phyloP scores from a whole-genome alignment of 768 basidiomycete genomes.

The Kwoniella europaea region DNA sequence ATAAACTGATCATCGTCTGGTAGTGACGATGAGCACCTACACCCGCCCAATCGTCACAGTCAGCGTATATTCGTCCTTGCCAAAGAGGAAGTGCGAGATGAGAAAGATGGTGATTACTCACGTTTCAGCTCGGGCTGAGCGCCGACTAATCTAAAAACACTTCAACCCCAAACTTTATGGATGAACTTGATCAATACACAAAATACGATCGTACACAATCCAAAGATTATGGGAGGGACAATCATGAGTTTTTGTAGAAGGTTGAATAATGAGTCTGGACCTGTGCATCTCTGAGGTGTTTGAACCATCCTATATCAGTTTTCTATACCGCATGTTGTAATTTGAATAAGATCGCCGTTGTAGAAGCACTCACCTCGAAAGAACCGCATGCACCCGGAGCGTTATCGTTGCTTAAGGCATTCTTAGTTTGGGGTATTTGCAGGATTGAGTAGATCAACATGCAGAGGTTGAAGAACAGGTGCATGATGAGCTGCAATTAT shows the following conservation, averaged over 20 bases:
- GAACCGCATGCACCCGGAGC: constrained; percentile 32
- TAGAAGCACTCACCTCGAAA: constrained; percentile 23
- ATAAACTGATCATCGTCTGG: constrained; percentile 41
- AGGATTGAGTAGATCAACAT: constrained; percentile 44
- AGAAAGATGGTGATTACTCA: constrained; percentile 19
- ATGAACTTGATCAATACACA: constrained; percentile 27
- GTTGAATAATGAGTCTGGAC: constrained; percentile 36
- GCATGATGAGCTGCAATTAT: constrained; percentile 34
- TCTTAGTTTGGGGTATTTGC: constrained; percentile 46
- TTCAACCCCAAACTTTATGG: constrained; percentile 43
- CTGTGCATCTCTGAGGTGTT: constrained; percentile 33
- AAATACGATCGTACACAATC: constrained; percentile 34
- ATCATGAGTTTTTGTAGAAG: constrained; percentile 38
- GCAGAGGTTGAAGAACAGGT: constrained; percentile 40
- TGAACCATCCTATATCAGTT: too few species aligned
- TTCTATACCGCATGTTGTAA: too few species aligned
- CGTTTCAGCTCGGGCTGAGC: constrained; percentile 42
- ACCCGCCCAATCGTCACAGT: not conserved
- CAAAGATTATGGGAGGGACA: constrained; percentile 44
- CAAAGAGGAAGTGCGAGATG: too few species aligned
- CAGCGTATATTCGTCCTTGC: not conserved
- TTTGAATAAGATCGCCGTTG: not conserved
- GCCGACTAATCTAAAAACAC: constrained; percentile 46
- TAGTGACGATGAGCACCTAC: constrained; percentile 44
- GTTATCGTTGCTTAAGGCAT: constrained; percentile 29